Evolutionary conservation across 148 eudicot genomes (phyloP), one percentile per base, ranked within the genome.

Genomic region (Linanthus parryae): DNA sequence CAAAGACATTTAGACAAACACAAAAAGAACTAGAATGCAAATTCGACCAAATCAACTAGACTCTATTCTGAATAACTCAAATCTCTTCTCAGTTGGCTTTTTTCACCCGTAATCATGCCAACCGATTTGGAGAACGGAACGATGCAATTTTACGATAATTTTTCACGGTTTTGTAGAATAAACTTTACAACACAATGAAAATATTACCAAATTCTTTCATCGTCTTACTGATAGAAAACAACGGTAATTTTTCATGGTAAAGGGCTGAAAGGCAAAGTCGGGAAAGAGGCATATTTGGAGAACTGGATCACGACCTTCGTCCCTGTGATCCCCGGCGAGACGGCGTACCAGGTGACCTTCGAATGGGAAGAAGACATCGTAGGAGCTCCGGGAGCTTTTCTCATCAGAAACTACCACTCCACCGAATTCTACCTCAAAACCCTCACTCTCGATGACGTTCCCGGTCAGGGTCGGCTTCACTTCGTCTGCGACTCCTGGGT

Each of bases 401-500:
- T 80, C 3, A 64, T 90, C 6, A 74, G 46, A 53, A 85, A 90
- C 59, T 48, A 72, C 42, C 95, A 83, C 51, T 82, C 60, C 48
- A 80, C 77, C 50, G 80, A 85, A 55, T 70, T 90, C 30, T 90
- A 78, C 70, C 88, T 90, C 56, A 90, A 69, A 64, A 72, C 82
- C 7, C 47, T 90, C n/a, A 78, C 66, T 8, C 54, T 90, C 14
- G 65, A 67, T 5, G 73, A 83, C 28, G 74, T 90, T 22, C 95
- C 97, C 0, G 85, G 73, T 2, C 83, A 71, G 27, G 92, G 82
- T 1, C 48, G 47, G 0, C 30, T 83, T 21, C 84, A 69, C 41
- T 85, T 85, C 33, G 38, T 71, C 23, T 85, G 95, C 60, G 74
- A 85, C 62, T 85, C 95, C 9, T 85, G 95, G 97, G 94, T 88